Conservation (phyloP, 306 rosid genomes). For the Cicer chorassanicum region DNA sequence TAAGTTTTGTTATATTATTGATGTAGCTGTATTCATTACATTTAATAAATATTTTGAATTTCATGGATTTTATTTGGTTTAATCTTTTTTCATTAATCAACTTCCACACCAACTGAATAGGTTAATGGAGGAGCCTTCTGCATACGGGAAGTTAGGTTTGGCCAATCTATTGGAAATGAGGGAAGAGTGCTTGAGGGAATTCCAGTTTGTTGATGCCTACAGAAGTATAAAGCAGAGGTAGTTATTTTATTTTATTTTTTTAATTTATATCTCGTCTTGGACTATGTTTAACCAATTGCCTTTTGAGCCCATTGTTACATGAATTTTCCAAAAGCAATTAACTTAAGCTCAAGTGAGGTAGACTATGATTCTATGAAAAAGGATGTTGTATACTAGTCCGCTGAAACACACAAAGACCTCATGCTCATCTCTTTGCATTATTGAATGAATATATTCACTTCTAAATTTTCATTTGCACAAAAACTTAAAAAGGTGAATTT, state of each 20-base stretch:
- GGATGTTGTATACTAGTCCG: not conserved
- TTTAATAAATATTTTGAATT: slow-evolving; percentile 8
- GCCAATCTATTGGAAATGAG: slow-evolving; percentile 96
- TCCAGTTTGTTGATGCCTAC: slow-evolving; percentile 92
- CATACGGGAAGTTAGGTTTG: slow-evolving; percentile 93
- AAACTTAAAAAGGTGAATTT: too few species aligned
- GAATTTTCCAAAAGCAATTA: slow-evolving; percentile 26
- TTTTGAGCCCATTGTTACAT: slow-evolving; percentile 13
- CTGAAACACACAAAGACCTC: not conserved
- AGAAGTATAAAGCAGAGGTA: slow-evolving; percentile 97
- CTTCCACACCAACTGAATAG: slow-evolving; percentile 53
- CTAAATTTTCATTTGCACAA: slow-evolving; percentile 7
- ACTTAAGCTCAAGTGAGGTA: slow-evolving; percentile 11
- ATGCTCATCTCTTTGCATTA: slow-evolving; percentile 12
- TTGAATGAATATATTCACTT: not conserved
- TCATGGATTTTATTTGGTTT: slow-evolving; percentile 20
- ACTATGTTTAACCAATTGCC: not conserved
- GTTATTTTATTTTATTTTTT: not conserved
- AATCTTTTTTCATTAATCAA: slow-evolving; percentile 31
- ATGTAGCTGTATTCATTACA: slow-evolving; percentile 19
- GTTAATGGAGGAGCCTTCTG: slow-evolving; percentile 97
- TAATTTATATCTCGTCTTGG: slow-evolving; percentile 21
- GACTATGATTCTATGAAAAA: not conserved
- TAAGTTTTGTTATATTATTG: slow-evolving; percentile 21
- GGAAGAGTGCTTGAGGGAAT: slow-evolving; percentile 99